A percentile compares a stretch with the other conserved stretches of the same genome.
Conservation (phyloP, 2,329 filamentous ascomycete genomes). For the Cryphonectria parasitica region DNA sequence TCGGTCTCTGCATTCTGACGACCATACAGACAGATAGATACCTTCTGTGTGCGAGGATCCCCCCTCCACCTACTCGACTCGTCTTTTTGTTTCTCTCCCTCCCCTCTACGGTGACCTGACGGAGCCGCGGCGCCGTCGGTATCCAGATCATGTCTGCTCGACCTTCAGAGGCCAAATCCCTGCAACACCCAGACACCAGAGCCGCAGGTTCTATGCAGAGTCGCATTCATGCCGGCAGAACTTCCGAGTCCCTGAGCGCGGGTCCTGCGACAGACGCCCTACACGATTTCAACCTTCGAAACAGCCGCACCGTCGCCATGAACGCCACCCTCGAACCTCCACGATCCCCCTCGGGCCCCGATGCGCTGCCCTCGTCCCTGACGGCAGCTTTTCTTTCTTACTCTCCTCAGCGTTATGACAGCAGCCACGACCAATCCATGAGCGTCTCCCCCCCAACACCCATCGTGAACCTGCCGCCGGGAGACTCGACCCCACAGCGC, state of each 20-base stretch:
- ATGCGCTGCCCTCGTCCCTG: constrained; percentile 22
- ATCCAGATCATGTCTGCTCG: constrained; percentile 26
- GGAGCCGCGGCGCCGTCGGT: neutral
- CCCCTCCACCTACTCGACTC: constrained; percentile 4
- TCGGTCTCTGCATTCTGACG: constrained; percentile 8
- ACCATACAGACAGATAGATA: constrained; percentile 9
- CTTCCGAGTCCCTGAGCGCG: constrained; percentile 30
- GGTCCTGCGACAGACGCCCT: constrained; percentile 35
- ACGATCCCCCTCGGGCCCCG: constrained; percentile 23
- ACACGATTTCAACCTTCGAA: constrained; percentile 29
- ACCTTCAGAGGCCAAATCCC: constrained; percentile 18
- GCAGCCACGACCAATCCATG: constrained; percentile 36
- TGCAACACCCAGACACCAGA: constrained; percentile 24
- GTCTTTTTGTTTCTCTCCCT: neutral
- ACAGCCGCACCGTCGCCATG: constrained; percentile 32
- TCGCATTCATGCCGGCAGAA: constrained; percentile 17
- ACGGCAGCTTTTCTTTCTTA: constrained; percentile 25
- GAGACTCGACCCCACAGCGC: constrained; percentile 26
- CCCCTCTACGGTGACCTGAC: constrained; percentile 2
- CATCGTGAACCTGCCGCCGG: constrained; percentile 29
- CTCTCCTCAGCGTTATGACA: constrained; percentile 23
- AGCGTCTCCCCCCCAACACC: constrained; percentile 40
- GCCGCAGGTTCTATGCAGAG: constrained; percentile 25
- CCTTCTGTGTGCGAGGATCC: constrained; percentile 3
- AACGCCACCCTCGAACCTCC: constrained; percentile 31